Evolutionary conservation across 2,329 filamentous ascomycete species (phyloP).

Genomic region (Verticillium isaacii): DNA sequence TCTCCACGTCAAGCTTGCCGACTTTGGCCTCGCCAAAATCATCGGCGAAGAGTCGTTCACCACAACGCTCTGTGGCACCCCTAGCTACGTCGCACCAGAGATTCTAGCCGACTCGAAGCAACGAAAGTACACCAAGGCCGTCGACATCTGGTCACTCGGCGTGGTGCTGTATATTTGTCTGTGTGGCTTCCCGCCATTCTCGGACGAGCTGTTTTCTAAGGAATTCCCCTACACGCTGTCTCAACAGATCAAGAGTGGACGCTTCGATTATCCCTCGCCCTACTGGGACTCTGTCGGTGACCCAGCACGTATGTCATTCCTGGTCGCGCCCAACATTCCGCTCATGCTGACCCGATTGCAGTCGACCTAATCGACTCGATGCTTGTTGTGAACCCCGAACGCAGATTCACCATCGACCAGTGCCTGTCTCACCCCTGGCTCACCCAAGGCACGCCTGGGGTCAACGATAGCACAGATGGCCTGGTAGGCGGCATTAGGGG

Average conservation of each 20-base stretch:
- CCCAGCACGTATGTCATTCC: conserved; percentile 55
- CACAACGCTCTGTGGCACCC: conserved; percentile 93
- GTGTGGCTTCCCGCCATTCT: conserved; percentile 95
- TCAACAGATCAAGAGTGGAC: conserved; percentile 83
- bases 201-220: conserved; percentile 77
- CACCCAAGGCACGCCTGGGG: conserved; percentile 53
- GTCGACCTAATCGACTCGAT: conserved; percentile 92
- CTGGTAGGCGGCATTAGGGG: conserved; percentile 80
- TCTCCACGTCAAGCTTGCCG: conserved; percentile 83
- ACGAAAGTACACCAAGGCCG: conserved; percentile 87
- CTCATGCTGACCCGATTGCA: conserved; percentile 17
- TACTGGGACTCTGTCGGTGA: conserved; percentile 93
- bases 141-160: conserved; percentile 96
- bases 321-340: not conserved
- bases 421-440: conserved; percentile 92
- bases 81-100: conserved; percentile 93
- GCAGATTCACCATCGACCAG: conserved; percentile 82
- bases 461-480: conserved; percentile 86
- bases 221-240: conserved; percentile 84
- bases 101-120: conserved; percentile 79
- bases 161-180: conserved; percentile 97
- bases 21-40: conserved; percentile 97
- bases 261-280: conserved; percentile 91
- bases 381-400: conserved; percentile 81
- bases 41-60: conserved; percentile 98